Evolutionary conservation across 1,139 yeast species (phyloP).

Genomic region (Lodderomyces beijingensis): DNA sequence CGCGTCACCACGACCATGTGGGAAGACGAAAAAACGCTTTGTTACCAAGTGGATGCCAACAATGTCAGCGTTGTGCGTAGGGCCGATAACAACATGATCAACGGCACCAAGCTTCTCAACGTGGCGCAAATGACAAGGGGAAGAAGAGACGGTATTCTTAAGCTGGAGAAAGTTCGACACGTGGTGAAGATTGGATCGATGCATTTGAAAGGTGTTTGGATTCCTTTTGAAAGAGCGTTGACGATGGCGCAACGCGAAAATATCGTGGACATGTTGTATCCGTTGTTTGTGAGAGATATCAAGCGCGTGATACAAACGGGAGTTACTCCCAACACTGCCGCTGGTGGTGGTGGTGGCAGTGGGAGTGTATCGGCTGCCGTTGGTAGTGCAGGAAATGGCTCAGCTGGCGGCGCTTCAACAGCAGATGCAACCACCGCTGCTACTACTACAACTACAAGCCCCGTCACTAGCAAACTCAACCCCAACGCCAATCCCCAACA

Average conservation of each 20-base stretch:
- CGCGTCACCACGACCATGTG: constrained; percentile 92
- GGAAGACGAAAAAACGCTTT: constrained; percentile 94
- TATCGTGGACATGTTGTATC: constrained; percentile 80
- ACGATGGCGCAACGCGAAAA: constrained; percentile 90
- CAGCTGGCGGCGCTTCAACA: too few species aligned
- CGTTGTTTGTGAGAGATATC: constrained; percentile 83
- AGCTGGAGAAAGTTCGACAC: constrained; percentile 82
- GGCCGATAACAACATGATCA: constrained; percentile 90
- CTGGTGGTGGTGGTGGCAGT: constrained; percentile 2
- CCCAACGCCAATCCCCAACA: constrained; percentile 7
- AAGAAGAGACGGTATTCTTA: constrained; percentile 57
- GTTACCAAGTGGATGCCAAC: constrained; percentile 93
- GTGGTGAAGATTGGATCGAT: constrained; percentile 95
- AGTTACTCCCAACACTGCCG: constrained; percentile 33
- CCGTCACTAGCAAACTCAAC: constrained; percentile 11
- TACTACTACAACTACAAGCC: constrained; percentile 8
- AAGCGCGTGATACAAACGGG: constrained; percentile 61
- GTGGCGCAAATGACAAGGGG: constrained; percentile 58
- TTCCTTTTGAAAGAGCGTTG: constrained; percentile 89
- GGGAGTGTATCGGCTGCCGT: background rate
- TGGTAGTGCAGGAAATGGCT: constrained; percentile 11
- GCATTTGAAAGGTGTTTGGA: constrained; percentile 98
- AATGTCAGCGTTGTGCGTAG: constrained; percentile 89
- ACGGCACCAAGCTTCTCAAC: constrained; percentile 76
- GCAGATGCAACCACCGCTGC: constrained; percentile 11